A percentile compares a stretch with the other conserved stretches of the same genome.
phyloP scores from a whole-genome alignment of 2,329 filamentous ascomycete genomes.

The Verticillium alfalfae region DNA sequence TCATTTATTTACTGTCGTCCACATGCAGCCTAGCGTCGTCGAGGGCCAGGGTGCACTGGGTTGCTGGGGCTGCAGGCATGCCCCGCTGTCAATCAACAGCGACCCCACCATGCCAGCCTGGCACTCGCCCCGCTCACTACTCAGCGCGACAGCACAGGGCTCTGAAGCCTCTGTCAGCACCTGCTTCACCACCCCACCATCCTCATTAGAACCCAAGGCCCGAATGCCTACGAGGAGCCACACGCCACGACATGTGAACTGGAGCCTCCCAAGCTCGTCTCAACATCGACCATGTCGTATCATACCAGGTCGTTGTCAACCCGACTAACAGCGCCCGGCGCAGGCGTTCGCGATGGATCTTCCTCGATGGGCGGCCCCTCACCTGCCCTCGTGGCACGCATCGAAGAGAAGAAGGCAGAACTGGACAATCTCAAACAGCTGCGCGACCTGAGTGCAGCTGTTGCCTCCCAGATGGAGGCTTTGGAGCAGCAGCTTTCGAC shows the following conservation, averaged over 20 bases:
- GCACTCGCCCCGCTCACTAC: background rate
- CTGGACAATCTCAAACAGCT: conserved; percentile 74
- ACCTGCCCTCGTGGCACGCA: conserved; percentile 65
- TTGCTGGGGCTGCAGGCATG: conserved; percentile 7
- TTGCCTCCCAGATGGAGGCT: conserved; percentile 77
- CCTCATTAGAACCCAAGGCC: background rate
- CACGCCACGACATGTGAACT: conserved; percentile 1
- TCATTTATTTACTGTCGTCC: conserved; percentile 13
- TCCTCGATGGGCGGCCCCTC: conserved; percentile 50
- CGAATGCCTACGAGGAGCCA: background rate
- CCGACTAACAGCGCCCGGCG: conserved; percentile 55
- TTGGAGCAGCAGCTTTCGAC: conserved; percentile 74
- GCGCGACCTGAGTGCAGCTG: conserved; percentile 69
- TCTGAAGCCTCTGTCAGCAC: background rate
- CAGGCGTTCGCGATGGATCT: conserved; percentile 41
- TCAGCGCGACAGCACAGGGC: background rate
- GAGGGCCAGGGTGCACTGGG: background rate
- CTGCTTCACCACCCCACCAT: background rate
- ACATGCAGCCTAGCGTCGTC: conserved; percentile 8
- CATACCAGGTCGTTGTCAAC: conserved; percentile 54
- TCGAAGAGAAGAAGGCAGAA: conserved; percentile 81
- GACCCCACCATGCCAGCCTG: background rate
- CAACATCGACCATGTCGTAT: conserved; percentile 41
- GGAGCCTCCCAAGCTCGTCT: conserved; percentile 6
- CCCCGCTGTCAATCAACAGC: background rate